Evolutionary conservation across 2,329 filamentous ascomycete genomes (phyloP).

Genomic region (Thelonectria discophora): DNA sequence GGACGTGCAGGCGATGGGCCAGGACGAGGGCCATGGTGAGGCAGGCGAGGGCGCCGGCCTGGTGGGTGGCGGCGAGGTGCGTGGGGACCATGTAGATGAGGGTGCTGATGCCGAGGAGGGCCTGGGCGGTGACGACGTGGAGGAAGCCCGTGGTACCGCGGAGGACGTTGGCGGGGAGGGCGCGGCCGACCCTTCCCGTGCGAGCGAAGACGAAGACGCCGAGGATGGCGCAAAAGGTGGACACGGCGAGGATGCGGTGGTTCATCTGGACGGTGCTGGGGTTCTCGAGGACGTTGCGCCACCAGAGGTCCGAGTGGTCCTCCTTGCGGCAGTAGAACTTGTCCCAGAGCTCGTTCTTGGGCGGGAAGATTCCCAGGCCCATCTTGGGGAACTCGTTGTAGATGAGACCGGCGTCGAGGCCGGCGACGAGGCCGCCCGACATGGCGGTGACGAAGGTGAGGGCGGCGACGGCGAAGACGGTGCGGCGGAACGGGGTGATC

Average conservation of each 20-base stretch:
- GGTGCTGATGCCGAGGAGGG: conserved; percentile 86
- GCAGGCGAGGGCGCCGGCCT: conserved; percentile 87
- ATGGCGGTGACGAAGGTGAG: conserved; percentile 91
- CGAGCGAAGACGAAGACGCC: conserved; percentile 83
- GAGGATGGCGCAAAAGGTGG: conserved; percentile 84
- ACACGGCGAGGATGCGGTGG: conserved; percentile 90
- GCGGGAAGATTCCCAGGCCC: conserved; percentile 84
- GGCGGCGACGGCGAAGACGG: conserved; percentile 73
- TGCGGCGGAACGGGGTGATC: conserved; percentile 77
- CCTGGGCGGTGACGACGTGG: conserved; percentile 84
- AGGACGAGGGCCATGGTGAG: conserved; percentile 84
- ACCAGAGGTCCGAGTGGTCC: conserved; percentile 86
- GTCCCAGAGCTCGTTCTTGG: conserved; percentile 83
- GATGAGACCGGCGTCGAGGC: conserved; percentile 94
- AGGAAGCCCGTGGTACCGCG: conserved; percentile 82
- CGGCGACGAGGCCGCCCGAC: conserved; percentile 92
- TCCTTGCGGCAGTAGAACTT: conserved; percentile 82
- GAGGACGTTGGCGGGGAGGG: conserved; percentile 69
- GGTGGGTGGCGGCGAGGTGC: conserved; percentile 87
- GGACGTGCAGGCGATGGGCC: conserved; percentile 79
- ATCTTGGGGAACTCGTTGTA: conserved; percentile 99
- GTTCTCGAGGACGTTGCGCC: conserved; percentile 98
- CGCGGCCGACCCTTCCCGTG: conserved; percentile 64
- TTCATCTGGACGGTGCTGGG: conserved; percentile 94
- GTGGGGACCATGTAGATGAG: conserved; percentile 94